Evolutionary conservation across 805 yeast species (phyloP).

Genomic region (Starmerella vitae): DNA sequence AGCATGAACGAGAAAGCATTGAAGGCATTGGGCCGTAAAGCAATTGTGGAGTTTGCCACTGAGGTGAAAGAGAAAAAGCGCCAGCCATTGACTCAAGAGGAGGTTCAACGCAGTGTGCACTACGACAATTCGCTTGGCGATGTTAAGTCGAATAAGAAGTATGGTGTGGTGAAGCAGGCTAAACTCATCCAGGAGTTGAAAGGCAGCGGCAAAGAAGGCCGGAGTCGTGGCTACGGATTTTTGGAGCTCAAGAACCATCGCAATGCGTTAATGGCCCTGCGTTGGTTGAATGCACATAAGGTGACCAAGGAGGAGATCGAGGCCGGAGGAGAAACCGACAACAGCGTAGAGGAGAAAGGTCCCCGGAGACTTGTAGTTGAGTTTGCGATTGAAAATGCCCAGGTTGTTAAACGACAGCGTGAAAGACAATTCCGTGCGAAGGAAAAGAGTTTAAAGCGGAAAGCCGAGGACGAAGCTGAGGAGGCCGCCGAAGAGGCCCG

Average conservation of each 20-base stretch:
- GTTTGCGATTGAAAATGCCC: constrained; percentile 91
- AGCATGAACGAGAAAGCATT: constrained; percentile 78
- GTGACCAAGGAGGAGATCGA: constrained; percentile 56
- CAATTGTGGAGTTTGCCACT: constrained; percentile 84
- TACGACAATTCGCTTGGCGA: constrained; percentile 39
- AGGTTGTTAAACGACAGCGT: constrained; percentile 78
- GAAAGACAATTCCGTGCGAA: constrained; percentile 32
- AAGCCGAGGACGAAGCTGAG: constrained; percentile 18
- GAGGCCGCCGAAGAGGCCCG: constrained; percentile 19
- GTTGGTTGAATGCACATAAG: constrained; percentile 93
- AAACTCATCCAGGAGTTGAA: constrained; percentile 87
- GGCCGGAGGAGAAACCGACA: constrained; percentile 17
- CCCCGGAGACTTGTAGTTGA: constrained; percentile 73
- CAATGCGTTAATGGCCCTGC: constrained; percentile 83
- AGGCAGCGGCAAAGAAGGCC: constrained; percentile 72
- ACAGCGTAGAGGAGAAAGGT: constrained; percentile 26
- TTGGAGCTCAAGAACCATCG: constrained; percentile 85
- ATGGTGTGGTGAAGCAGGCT: constrained; percentile 86
- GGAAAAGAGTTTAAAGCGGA: constrained; percentile 19
- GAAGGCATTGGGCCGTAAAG: constrained; percentile 86
- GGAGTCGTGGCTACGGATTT: constrained; percentile 96
- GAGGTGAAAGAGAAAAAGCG: constrained; percentile 65
- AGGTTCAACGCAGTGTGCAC: constrained; percentile 62
- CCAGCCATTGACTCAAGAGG: constrained; percentile 83
- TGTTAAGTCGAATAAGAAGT: constrained; percentile 53